Evolutionary conservation across 2,329 filamentous ascomycete genomes (phyloP).

Genomic region (Lachnellula willkommii): DNA sequence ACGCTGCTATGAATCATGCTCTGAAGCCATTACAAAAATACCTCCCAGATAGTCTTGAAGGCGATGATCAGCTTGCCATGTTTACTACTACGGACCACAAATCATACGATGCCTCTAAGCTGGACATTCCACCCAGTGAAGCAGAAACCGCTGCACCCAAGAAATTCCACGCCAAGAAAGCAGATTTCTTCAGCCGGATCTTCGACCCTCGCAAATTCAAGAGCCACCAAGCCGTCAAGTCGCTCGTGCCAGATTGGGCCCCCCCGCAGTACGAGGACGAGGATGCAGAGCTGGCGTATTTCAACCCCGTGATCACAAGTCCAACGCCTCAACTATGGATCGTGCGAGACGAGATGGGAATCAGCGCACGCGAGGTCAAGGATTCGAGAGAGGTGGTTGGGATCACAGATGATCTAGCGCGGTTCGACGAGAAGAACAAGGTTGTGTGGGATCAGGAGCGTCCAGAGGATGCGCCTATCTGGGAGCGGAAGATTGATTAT

Average conservation of each 20-base stretch:
- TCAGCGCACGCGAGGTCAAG: constrained; percentile 69
- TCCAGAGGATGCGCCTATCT: constrained; percentile 36
- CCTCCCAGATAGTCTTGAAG: constrained; percentile 63
- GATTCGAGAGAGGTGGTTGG: constrained; percentile 66
- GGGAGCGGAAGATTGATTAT: constrained; percentile 22
- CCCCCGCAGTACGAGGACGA: constrained; percentile 56
- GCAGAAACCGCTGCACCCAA: constrained; percentile 15
- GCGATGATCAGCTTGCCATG: constrained; percentile 42
- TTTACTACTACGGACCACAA: constrained; percentile 17
- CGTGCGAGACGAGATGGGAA: constrained; percentile 65
- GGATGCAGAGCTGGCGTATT: constrained; percentile 63
- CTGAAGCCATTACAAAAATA: constrained; percentile 70
- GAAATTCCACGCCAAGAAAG: constrained; percentile 37
- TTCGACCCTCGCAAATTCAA: constrained; percentile 70
- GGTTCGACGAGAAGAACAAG: constrained; percentile 63
- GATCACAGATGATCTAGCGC: constrained; percentile 73
- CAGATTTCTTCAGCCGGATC: constrained; percentile 56
- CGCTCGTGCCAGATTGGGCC: constrained; percentile 53
- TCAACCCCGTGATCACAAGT: constrained; percentile 62
- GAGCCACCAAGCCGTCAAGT: constrained; percentile 64
- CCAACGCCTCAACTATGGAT: constrained; percentile 71
- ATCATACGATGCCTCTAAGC: constrained; percentile 15
- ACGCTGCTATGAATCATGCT: constrained; percentile 64
- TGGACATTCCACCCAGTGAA: constrained; percentile 26
- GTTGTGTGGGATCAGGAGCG: constrained; percentile 50